A percentile compares a stretch with the other conserved stretches of the same genome.
Evolutionary conservation across 2,329 filamentous ascomycete genomes (phyloP).

Genomic region (Trichophyton simii): DNA sequence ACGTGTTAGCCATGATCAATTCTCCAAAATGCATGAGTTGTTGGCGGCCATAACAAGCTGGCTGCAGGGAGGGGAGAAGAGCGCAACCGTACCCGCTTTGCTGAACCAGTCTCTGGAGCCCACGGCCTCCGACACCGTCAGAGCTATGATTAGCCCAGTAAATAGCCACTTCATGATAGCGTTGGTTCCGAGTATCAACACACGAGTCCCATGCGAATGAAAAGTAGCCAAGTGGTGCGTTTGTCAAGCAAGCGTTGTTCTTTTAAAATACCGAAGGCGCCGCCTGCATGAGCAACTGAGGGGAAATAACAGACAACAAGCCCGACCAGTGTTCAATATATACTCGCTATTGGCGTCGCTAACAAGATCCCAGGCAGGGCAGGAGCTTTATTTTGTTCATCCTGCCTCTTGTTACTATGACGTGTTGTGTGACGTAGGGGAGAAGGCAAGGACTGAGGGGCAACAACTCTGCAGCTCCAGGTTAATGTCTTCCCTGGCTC

Average conservation of each 20-base stretch:
- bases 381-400: not conserved
- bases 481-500: not conserved
- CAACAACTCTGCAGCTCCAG: not conserved
- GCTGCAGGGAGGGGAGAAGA: not conserved
- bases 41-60: not conserved
- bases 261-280: not conserved
- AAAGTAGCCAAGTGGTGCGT: not conserved
- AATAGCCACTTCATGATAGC: slow-evolving; percentile 63
- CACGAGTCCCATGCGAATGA: not conserved
- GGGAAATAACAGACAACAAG: not conserved
- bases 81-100: slow-evolving; percentile 55
- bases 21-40: not conserved
- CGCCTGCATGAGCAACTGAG: not conserved
- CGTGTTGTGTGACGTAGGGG: slow-evolving; percentile 12
- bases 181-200: not conserved
- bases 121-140: slow-evolving; percentile 55
- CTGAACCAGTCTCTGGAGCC: slow-evolving; percentile 72
- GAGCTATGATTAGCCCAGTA: slow-evolving; percentile 55
- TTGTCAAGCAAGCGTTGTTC: not conserved
- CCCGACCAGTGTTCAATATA: not conserved
- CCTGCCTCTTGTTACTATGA: slow-evolving; percentile 6
- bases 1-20: not conserved
- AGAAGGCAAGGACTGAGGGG: not conserved
- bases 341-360: not conserved
- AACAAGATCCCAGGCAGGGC: not conserved